Evolutionary conservation across 2,329 filamentous ascomycete species (phyloP), one percentile per base, ranked within the genome.

Genomic region (Cercospora sp.): DNA sequence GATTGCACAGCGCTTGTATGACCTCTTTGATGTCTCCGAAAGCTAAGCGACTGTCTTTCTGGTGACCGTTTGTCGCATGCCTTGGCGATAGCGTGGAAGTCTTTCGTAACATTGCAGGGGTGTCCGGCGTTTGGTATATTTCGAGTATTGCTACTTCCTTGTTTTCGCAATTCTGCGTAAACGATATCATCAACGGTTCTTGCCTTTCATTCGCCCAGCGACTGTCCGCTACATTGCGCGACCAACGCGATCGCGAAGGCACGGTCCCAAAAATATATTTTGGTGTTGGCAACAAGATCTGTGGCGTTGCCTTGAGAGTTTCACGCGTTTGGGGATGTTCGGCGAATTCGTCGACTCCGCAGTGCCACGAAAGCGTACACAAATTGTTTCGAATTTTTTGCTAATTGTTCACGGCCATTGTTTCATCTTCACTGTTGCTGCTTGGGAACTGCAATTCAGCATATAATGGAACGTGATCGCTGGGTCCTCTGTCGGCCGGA

Each of bases 381-480:
- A 24, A 26, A 10, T 51, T 5, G 53, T 58, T 34, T 58, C 16
- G 12, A n/a, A 30, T 3, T 12, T 18, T 8, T 8, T 57, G 53
- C 28, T 57, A 57, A 28, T 6, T 28, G 3, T 28, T 18, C 9
- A 24, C 24, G 10, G 13, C 26, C 24, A 26, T 13, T 26, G 7
- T 60, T 37, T 69, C 58, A 37, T 66, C 66, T 34, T n/a, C 24
- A 12, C 5, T 8, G n/a, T 2, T n/a, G 10, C 28, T 16, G 53
- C 9, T 32, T 24, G 13, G 13, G 21, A 67, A 60, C 10, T 45
- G 9, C 51, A 68, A 26, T 49, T 62, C 62, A 63, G 55, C 80
- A 79, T 80, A 85, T 5, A 88, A 73, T 0, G 85, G 85, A 16
- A 85, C 83, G 77, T 87, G 85, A 76, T 87, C 85, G 74, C 85